These are phyloP conservation scores for Rubroshorea leprosula DNA, from an alignment of 345 rosid species.

Conservation along the genomic window DNA sequence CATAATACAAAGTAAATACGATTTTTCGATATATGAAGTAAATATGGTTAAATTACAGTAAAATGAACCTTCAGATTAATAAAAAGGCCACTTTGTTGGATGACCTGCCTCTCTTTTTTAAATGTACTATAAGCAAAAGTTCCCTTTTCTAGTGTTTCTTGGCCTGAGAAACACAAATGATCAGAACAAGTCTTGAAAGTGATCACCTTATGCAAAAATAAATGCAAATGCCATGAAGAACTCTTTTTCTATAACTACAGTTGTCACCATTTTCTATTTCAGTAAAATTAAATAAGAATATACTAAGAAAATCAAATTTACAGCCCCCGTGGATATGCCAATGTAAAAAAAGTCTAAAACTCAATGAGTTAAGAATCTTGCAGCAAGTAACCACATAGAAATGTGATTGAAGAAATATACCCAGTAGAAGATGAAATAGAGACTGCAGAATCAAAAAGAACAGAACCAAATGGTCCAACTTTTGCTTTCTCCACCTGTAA, in stretches of 20 bases:
- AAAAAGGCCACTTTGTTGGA: too few relatives aligned
- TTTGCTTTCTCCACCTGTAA: slow-evolving; percentile 64
- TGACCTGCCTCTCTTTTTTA: too few relatives aligned
- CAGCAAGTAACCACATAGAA: not conserved
- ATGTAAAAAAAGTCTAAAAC: not conserved
- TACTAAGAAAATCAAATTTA: not conserved
- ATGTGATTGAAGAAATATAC: slow-evolving; percentile 41
- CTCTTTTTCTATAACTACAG: not conserved
- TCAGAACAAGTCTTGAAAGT: not conserved
- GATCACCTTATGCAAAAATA: not conserved
- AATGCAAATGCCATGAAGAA: not conserved
- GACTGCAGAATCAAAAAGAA: slow-evolving; percentile 83
- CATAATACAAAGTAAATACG: too few relatives aligned
- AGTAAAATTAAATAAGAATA: not conserved
- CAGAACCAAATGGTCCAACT: slow-evolving; percentile 87
- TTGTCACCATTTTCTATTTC: not conserved
- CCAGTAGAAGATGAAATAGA: slow-evolving; percentile 57
- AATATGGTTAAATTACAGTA: too few relatives aligned
- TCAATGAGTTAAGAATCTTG: not conserved
- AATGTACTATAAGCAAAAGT: too few relatives aligned
- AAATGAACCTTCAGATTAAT: too few relatives aligned
- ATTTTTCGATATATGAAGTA: too few relatives aligned
- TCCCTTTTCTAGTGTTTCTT: too few relatives aligned
- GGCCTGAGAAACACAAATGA: not conserved
- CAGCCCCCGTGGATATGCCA: not conserved